Percentiles rank a stretch among this genome's conserved stretches.
Conservation (phyloP, 805 yeast species). For the Ogataea nonfermentans region DNA sequence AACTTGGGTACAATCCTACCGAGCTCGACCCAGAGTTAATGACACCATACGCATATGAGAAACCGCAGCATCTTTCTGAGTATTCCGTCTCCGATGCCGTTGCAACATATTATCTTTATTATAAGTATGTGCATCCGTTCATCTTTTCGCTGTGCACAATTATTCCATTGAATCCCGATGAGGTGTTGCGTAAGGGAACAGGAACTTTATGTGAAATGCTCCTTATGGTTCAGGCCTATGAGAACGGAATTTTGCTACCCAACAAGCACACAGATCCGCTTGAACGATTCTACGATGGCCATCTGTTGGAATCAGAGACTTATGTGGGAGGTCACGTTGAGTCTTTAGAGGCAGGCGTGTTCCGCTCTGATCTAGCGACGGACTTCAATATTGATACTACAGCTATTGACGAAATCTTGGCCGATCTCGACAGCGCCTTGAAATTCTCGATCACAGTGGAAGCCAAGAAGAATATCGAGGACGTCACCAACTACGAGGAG, state of each 20-base stretch:
- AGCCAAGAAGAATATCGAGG: slow-evolving; percentile 66
- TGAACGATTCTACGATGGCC: slow-evolving; percentile 95
- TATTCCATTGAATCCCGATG: slow-evolving; percentile 95
- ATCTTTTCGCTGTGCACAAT: slow-evolving; percentile 93
- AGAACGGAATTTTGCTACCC: slow-evolving; percentile 73
- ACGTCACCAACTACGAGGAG: slow-evolving; percentile 78
- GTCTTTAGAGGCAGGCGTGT: slow-evolving; percentile 96
- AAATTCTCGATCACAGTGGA: slow-evolving; percentile 84
- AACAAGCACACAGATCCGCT: slow-evolving; percentile 92
- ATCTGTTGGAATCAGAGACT: slow-evolving; percentile 89
- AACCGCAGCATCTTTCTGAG: slow-evolving; percentile 90
- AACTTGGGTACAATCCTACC: slow-evolving; percentile 92
- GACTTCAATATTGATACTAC: slow-evolving; percentile 77
- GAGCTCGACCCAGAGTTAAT: slow-evolving; percentile 96
- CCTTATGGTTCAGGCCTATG: slow-evolving; percentile 92
- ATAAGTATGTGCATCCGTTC: slow-evolving; percentile 96
- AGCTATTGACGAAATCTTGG: slow-evolving; percentile 75
- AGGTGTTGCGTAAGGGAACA: slow-evolving; percentile 92
- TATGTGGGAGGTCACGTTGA: slow-evolving; percentile 99
- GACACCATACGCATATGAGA: slow-evolving; percentile 96
- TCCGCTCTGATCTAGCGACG: slow-evolving; percentile 78
- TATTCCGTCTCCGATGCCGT: slow-evolving; percentile 99
- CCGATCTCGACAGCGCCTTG: slow-evolving; percentile 71
- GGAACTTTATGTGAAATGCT: slow-evolving; percentile 99
- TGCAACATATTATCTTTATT: slow-evolving; percentile 93